phyloP scores from a whole-genome alignment of 1,284 basidiomycete species.

The Fomitopsis palustris region DNA sequence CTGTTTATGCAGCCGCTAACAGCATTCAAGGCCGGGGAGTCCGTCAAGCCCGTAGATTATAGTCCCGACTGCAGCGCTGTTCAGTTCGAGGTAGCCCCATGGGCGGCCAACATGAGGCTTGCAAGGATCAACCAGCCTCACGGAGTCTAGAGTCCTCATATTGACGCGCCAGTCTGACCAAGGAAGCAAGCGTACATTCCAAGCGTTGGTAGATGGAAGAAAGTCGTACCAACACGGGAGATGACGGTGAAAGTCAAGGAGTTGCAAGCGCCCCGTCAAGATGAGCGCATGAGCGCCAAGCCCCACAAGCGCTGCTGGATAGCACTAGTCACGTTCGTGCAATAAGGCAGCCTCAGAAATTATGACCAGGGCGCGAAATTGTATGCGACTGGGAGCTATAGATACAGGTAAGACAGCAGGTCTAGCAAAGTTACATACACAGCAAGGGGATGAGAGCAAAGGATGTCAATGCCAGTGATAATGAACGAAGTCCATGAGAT shows the following conservation, averaged over 20 bases:
- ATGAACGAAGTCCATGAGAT: too few relatives aligned
- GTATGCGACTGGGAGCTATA: not conserved
- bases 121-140: not conserved
- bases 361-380: not conserved
- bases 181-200: not conserved
- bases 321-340: too few relatives aligned
- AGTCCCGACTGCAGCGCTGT: not conserved
- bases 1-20: not conserved
- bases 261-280: too few relatives aligned
- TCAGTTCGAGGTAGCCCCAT: not conserved
- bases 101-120: constrained; percentile 1
- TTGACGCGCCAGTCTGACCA: not conserved
- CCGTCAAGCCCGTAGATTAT: not conserved
- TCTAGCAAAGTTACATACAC: not conserved
- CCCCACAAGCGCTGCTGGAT: too few relatives aligned
- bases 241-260: too few relatives aligned
- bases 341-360: not conserved
- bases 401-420: not conserved
- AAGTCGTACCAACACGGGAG: too few relatives aligned
- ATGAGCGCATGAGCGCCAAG: too few relatives aligned
- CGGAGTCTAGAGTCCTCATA: too few relatives aligned
- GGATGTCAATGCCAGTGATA: not conserved
- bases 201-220: not conserved
- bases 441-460: not conserved
- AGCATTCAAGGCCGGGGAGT: not conserved